A percentile compares a stretch with the other conserved stretches of the same genome.
phyloP scores from a whole-genome alignment of 768 basidiomycete genomes.

The Mycena pura region DNA sequence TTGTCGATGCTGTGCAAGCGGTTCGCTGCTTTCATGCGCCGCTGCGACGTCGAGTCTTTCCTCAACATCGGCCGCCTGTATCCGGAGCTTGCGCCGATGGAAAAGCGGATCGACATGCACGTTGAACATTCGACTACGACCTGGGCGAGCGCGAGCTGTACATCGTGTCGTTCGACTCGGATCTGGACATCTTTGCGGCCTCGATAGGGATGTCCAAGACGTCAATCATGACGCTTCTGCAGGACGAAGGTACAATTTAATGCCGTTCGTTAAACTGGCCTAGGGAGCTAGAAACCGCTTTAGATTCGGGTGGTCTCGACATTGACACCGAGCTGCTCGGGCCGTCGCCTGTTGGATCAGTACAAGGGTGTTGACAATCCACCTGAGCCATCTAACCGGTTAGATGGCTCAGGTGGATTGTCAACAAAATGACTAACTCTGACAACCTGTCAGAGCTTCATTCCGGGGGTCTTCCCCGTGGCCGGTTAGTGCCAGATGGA shows the following conservation, averaged over 20 bases:
- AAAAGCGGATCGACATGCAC: conserved; percentile 92
- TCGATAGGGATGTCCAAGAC: conserved; percentile 92
- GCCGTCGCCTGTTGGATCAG: conserved; percentile 85
- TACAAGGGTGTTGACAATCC: conserved; percentile 74
- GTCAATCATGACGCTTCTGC: conserved; percentile 70
- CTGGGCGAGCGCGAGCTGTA: conserved; percentile 89
- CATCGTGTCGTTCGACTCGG: conserved; percentile 82
- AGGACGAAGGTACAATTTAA: conserved; percentile 71
- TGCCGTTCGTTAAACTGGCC: not conserved
- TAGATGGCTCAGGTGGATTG: too few species aligned
- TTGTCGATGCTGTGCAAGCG: conserved; percentile 88
- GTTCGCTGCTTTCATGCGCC: conserved; percentile 82
- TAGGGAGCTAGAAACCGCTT: conserved; percentile 63
- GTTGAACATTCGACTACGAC: conserved; percentile 86
- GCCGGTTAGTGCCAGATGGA: too few species aligned
- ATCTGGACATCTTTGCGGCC: conserved; percentile 93
- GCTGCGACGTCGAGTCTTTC: conserved; percentile 87
- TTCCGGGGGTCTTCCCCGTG: too few species aligned
- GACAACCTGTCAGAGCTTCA: too few species aligned
- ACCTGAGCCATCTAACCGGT: too few species aligned
- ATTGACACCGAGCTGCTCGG: conserved; percentile 78
- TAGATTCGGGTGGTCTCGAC: conserved; percentile 79
- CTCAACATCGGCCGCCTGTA: conserved; percentile 83
- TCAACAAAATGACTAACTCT: too few species aligned
- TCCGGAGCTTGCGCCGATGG: conserved; percentile 85